These are phyloP conservation scores for Boletus sp. DNA, from an alignment of 1,284 basidiomycete species.

Conservation along the genomic window DNA sequence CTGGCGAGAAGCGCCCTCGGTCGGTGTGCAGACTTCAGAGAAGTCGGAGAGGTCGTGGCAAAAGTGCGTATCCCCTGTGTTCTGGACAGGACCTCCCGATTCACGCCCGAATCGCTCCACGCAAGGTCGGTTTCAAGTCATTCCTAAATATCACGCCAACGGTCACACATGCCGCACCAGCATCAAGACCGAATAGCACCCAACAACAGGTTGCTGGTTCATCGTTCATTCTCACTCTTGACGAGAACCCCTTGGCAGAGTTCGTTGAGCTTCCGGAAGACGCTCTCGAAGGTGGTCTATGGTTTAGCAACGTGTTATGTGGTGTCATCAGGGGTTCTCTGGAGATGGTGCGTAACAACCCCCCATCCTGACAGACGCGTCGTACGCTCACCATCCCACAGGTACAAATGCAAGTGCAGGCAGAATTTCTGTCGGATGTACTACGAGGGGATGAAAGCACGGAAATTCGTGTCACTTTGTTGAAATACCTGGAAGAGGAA, in stretches of 20 bases:
- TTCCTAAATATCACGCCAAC: constrained; percentile 94
- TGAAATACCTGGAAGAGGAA: constrained; percentile 96
- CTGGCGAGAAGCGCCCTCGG: constrained; percentile 87
- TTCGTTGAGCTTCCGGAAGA: constrained; percentile 98
- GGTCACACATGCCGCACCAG: constrained; percentile 67
- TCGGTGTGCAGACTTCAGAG: constrained; percentile 88
- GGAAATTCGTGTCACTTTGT: constrained; percentile 88
- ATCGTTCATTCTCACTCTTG: constrained; percentile 83
- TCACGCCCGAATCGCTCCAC: not conserved
- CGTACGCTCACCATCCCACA: constrained; percentile 41
- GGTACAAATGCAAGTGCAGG: constrained; percentile 97
- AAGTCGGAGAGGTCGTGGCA: constrained; percentile 91
- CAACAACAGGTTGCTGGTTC: constrained; percentile 47
- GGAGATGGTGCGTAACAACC: constrained; percentile 82
- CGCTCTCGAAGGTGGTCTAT: constrained; percentile 88
- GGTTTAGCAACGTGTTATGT: constrained; percentile 96
- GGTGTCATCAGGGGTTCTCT: constrained; percentile 92
- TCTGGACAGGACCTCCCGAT: not conserved
- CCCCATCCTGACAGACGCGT: constrained; percentile 4
- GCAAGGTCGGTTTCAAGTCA: constrained; percentile 96
- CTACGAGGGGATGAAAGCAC: constrained; percentile 94
- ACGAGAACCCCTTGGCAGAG: constrained; percentile 97
- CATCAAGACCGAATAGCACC: constrained; percentile 47
- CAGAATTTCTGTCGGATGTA: constrained; percentile 88
- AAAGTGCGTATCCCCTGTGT: constrained; percentile 60